Conservation (phyloP, 495 filamentous ascomycete species). For the Aspergillus ellipticus region DNA sequence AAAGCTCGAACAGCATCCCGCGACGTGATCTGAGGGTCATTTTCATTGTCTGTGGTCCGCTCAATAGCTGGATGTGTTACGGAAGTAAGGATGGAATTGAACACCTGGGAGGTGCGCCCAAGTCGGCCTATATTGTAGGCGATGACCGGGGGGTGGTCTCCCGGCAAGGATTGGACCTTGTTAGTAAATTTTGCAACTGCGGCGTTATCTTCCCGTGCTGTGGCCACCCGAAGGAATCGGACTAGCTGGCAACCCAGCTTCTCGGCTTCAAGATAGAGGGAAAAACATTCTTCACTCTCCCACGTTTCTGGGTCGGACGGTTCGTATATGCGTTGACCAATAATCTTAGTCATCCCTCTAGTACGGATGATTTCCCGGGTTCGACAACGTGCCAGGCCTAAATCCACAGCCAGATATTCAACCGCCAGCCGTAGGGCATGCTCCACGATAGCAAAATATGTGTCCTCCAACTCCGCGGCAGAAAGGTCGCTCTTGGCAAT, state of each 20-base stretch:
- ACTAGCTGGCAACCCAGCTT: conserved; percentile 67
- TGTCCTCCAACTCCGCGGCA: conserved; percentile 6
- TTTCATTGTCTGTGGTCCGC: conserved; percentile 20
- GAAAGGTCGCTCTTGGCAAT: conserved; percentile 21
- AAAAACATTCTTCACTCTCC: conserved; percentile 56
- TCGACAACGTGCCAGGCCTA: conserved; percentile 45
- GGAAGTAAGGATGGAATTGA: conserved; percentile 63
- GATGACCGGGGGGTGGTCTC: conserved; percentile 52
- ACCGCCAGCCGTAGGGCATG: conserved; percentile 69
- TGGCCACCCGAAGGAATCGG: conserved; percentile 61
- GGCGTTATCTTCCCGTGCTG: conserved; percentile 55
- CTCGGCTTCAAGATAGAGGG: conserved; percentile 54
- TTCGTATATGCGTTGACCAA: conserved; percentile 60
- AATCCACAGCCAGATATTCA: conserved; percentile 68
- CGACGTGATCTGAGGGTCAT: conserved; percentile 48
- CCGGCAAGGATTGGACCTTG: conserved; percentile 37
- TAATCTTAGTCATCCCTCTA: conserved; percentile 69
- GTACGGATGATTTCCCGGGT: conserved; percentile 46
- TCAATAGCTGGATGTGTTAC: conserved; percentile 66
- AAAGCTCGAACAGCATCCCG: conserved; percentile 55
- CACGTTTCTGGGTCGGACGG: conserved; percentile 52
- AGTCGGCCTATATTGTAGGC: conserved; percentile 70
- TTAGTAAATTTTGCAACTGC: conserved; percentile 53
- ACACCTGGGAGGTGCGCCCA: conserved; percentile 63
- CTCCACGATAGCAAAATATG: conserved; percentile 49